These are phyloP conservation scores for Moesziomyces globuligerus DNA, from an alignment of 1,284 basidiomycete genomes.

Conservation along the genomic window DNA sequence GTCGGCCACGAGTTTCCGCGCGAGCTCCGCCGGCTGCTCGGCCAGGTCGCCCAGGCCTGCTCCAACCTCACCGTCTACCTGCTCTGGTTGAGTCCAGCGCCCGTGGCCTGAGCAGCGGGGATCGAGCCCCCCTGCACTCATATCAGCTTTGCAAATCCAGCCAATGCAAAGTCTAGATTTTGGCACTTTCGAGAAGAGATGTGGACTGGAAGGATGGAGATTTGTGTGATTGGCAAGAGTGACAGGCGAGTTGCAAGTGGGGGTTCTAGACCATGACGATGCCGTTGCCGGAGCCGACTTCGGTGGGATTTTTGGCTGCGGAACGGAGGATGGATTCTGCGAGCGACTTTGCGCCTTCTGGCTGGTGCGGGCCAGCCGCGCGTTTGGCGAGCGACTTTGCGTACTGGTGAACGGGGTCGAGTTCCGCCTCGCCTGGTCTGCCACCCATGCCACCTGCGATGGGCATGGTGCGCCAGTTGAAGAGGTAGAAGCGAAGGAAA, in stretches of 20 bases:
- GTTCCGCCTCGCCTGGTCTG: constrained; percentile 56
- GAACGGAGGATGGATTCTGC: constrained; percentile 33
- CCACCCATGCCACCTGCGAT: constrained; percentile 62
- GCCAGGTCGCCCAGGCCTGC: constrained; percentile 57
- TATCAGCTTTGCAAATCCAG: too few species aligned
- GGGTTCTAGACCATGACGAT: constrained; percentile 62
- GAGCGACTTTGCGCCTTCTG: constrained; percentile 3
- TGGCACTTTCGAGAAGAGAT: not conserved
- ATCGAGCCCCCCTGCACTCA: not conserved
- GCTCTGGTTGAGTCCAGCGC: constrained; percentile 46
- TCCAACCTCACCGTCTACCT: constrained; percentile 58
- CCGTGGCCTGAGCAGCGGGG: too few species aligned
- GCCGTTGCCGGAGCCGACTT: constrained; percentile 59
- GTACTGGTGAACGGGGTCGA: constrained; percentile 55
- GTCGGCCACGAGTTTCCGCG: constrained; percentile 49
- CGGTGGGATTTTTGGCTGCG: constrained; percentile 28
- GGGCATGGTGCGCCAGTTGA: constrained; percentile 63
- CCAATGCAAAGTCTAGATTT: too few species aligned
- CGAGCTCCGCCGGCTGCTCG: constrained; percentile 50
- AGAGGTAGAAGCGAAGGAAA: constrained; percentile 87
- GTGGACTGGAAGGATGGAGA: too few species aligned
- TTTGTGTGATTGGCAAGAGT: too few species aligned
- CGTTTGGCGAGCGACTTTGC: constrained; percentile 20
- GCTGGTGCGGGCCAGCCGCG: not conserved
- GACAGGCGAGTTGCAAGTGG: too few species aligned